phyloP scores from a whole-genome alignment of 768 basidiomycete genomes.

The Fistulinella prunicolor region DNA sequence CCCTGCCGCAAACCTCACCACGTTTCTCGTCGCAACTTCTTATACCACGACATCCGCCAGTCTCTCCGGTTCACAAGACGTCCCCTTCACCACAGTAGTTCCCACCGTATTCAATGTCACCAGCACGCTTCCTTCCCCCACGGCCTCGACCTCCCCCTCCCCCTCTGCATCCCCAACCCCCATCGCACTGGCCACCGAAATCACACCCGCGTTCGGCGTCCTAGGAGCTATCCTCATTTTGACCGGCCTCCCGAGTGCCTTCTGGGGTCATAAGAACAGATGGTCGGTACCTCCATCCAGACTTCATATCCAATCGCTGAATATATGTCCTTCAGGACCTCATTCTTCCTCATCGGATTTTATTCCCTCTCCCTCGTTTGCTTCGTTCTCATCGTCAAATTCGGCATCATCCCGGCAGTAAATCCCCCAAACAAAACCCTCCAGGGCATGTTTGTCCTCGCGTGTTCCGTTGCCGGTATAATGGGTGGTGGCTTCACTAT shows the following conservation, averaged over 20 bases:
- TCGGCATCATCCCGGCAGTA: constrained; percentile 81
- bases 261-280: constrained; percentile 93
- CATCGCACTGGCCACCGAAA: constrained; percentile 52
- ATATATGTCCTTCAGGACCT: constrained; percentile 57
- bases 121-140: constrained; percentile 46
- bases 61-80: constrained; percentile 46
- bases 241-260: constrained; percentile 85
- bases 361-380: constrained; percentile 86
- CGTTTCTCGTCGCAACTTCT: constrained; percentile 55
- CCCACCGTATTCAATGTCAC: constrained; percentile 66
- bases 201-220: constrained; percentile 88
- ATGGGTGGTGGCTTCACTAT: constrained; percentile 83
- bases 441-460: constrained; percentile 87
- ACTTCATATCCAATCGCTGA: constrained; percentile 1
- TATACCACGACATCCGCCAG: constrained; percentile 48
- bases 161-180: constrained; percentile 34
- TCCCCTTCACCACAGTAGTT: constrained; percentile 51
- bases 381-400: constrained; percentile 82
- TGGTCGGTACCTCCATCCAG: constrained; percentile 51
- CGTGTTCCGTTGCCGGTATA: constrained; percentile 74
- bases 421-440: constrained; percentile 76
- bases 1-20: constrained; percentile 37
- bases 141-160: constrained; percentile 50
- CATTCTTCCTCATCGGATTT: constrained; percentile 90
- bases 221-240: constrained; percentile 85